Evolutionary conservation across 2,329 filamentous ascomycete genomes (phyloP).

Genomic region (Colletotrichum euphorbiae): DNA sequence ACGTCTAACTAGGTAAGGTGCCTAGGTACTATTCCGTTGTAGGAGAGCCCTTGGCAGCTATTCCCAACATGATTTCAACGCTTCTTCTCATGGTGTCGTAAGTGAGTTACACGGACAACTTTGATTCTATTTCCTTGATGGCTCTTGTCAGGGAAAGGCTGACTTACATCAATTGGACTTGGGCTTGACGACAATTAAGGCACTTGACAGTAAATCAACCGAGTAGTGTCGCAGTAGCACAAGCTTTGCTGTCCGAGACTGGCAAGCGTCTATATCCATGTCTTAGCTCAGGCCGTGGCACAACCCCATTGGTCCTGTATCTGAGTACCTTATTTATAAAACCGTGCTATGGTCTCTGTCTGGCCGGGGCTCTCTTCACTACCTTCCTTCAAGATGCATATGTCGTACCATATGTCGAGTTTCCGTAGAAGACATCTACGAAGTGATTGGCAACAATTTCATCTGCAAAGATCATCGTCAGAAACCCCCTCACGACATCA

Average conservation of each 20-base stretch:
- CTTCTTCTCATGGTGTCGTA: too few relatives aligned
- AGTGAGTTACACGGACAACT: too few relatives aligned
- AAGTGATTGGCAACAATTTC: constrained; percentile 56
- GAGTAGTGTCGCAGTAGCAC: not conserved
- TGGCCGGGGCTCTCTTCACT: not conserved
- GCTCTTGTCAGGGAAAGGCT: too few relatives aligned
- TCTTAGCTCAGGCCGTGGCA: not conserved
- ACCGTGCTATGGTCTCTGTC: too few relatives aligned
- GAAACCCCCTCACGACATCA: constrained; percentile 4
- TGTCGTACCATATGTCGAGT: constrained; percentile 54
- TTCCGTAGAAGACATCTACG: constrained; percentile 53
- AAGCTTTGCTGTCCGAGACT: not conserved
- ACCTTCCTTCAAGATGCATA: constrained; percentile 39
- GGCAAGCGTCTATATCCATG: not conserved
- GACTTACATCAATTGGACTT: too few relatives aligned
- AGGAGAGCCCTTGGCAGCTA: too few relatives aligned
- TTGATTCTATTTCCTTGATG: too few relatives aligned
- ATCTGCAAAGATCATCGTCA: constrained; percentile 43
- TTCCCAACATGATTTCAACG: too few relatives aligned
- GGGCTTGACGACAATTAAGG: too few relatives aligned
- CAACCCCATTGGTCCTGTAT: not conserved
- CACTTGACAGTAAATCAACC: too few relatives aligned
- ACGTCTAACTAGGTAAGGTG: too few relatives aligned
- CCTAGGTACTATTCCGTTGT: too few relatives aligned
- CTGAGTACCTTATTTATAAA: not conserved